These are phyloP conservation scores for Calycina herbarum DNA, from an alignment of 2,329 filamentous ascomycete species.

Conservation along the genomic window DNA sequence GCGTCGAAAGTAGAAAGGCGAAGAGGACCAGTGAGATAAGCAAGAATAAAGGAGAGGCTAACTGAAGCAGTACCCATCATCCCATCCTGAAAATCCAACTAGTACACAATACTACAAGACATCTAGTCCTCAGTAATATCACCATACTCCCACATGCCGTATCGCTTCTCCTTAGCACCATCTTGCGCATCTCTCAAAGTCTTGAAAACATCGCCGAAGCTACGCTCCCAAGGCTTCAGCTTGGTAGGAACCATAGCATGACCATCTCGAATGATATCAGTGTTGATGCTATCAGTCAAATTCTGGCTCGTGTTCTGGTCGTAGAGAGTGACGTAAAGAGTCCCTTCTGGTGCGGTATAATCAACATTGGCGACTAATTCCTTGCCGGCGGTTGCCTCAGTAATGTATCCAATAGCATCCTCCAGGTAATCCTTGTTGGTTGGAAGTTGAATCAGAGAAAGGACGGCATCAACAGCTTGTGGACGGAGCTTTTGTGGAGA, in stretches of 20 bases:
- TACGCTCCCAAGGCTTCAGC: conserved; percentile 86
- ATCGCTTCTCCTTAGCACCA: conserved; percentile 75
- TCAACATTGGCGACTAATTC: conserved; percentile 91
- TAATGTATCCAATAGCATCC: conserved; percentile 76
- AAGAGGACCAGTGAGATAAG: neutral
- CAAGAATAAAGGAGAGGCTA: conserved; percentile 1
- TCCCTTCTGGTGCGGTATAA: conserved; percentile 77
- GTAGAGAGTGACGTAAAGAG: conserved; percentile 84
- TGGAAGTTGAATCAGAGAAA: conserved; percentile 89
- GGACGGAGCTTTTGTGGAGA: conserved; percentile 76
- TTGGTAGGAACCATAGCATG: conserved; percentile 90
- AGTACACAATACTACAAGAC: neutral
- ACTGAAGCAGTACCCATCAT: neutral
- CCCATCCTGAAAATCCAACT: neutral
- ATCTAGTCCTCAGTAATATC: conserved; percentile 84
- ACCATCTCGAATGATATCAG: conserved; percentile 79
- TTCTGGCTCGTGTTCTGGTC: conserved; percentile 67
- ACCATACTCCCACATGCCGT: conserved; percentile 98
- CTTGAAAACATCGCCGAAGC: conserved; percentile 69
- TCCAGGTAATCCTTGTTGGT: conserved; percentile 76
- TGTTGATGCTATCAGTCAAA: conserved; percentile 80
- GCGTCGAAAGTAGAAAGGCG: neutral
- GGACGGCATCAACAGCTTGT: conserved; percentile 82
- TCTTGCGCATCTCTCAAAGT: conserved; percentile 72
- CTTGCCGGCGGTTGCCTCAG: conserved; percentile 71